Evolutionary conservation across 1,139 yeast genomes (phyloP).

Genomic region (Nakaseomyces uthaithaninus): DNA sequence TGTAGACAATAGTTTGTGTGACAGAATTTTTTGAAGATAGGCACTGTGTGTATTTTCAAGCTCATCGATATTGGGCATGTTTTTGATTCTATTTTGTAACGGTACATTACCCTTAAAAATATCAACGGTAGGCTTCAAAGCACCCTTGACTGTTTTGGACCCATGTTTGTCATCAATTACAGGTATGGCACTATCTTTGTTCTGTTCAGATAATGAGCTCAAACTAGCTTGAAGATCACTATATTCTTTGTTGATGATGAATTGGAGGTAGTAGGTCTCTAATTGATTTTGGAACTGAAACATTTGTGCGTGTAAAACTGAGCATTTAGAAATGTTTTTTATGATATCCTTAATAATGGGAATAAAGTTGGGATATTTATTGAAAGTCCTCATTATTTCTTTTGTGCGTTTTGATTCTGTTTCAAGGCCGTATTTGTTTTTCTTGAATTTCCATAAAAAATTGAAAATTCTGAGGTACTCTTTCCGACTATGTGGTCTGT

Average conservation of each 20-base stretch:
- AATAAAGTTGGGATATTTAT: constrained; percentile 16
- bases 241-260: constrained; percentile 32
- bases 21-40: constrained; percentile 20
- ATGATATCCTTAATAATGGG: constrained; percentile 25
- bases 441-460: constrained; percentile 71
- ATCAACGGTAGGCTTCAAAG: constrained; percentile 17
- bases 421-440: constrained; percentile 47
- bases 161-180: not conserved
- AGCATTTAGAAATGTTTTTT: constrained; percentile 22
- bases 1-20: constrained; percentile 23
- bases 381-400: constrained; percentile 30
- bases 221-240: constrained; percentile 31
- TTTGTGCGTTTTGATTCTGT: constrained; percentile 41
- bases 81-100: not conserved
- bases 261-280: constrained; percentile 22
- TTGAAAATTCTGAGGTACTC: constrained; percentile 79
- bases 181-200: constrained; percentile 1
- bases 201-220: not conserved
- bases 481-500: constrained; percentile 36
- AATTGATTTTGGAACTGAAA: constrained; percentile 23
- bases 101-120: constrained; percentile 1
- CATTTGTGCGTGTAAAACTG: constrained; percentile 23
- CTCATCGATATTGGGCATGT: constrained; percentile 23
- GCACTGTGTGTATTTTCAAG: constrained; percentile 21
- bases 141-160: constrained; percentile 12